Base-by-base conservation (phyloP, 176 grass and related monocot species). In the Coix lacrymajobi region DNA sequence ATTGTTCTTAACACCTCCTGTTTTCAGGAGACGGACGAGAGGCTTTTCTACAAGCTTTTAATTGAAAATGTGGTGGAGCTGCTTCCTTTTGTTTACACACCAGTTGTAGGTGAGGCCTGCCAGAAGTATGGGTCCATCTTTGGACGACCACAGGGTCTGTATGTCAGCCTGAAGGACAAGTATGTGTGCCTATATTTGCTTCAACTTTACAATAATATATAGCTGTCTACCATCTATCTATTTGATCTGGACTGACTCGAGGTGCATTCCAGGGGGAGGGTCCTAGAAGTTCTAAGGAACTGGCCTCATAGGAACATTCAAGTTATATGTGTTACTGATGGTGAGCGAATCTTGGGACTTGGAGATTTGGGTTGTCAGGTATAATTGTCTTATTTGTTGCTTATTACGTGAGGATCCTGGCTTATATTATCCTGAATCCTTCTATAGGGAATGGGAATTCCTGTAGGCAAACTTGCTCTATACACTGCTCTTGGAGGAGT, bases 361-460 rank as follows among this genome's bases (percentile, higher is more conserved):
- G 97, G 97, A 77, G 97, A 99, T 85, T 94, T 99, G 85, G 97
- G 97, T 74, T 94, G 91, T 87, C 97, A 99, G 97, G 97, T 96
- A 90, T 84, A 85, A 68, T 81, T 79, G 37, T 80, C 26, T 45
- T 58, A 72, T 75, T 85, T 79, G 39, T 58, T 75, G 32, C 68
- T 83, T 51, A 22, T 83, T 51, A 22, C 20, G 34, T 83, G 25
- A 44, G 68, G 43, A 71, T 48, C 33, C 40, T 75, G 69, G 33
- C 69, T 82, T 76, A 84, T 60, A 65, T 82, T 79, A 88, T 70
- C 60, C 80, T 79, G 41, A 78, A 86, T 84, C 84, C 78, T 85
- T 87, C 61, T 87, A 62, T 25, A 99, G 97, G 97, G 97, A 81
- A 99, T 99, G 97, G 97, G 97, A 85, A 99, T 99, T 88, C 97